Base-by-base conservation (phyloP, 192 early-diverging fungal genomes). In the Coemansia sp. region DNA sequence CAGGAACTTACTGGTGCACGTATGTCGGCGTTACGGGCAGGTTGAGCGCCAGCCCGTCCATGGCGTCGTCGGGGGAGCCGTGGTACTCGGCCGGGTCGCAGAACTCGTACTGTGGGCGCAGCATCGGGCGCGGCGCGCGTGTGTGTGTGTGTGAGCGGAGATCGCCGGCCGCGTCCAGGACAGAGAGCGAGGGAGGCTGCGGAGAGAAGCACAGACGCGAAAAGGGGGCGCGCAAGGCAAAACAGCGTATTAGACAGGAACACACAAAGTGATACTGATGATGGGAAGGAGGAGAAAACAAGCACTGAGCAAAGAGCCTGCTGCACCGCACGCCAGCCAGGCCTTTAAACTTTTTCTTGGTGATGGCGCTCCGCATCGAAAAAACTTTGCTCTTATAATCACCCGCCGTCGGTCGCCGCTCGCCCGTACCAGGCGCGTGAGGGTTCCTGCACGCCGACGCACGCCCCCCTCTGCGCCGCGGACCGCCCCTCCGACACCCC, bases 61-160 rank as follows among this genome's bases (percentile, higher is more conserved):
- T 60, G n/a, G n/a, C n/a, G 26, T 55, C 56, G 42, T 60, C 52
- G 38, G 50, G 19, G 39, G 61, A 36, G 27, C 54, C 60, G 31
- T 55, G 60, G 39, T 50, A 62, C 46, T 71, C 67, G 36, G 67
- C 53, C 19, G 67, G 48, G 37, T 71, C 67, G 45, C 67, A 71
- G 38, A 71, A 71, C 48, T 71, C 60, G 67, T 71, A 71, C 40
- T 54, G 55, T 60, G 55, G 56, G 25, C 56, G 60, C 47, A 71
- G 52, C 67, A 71, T 71, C 37, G 27, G 44, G 20, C 21, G 22
- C 17, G 22, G 25, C 5, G 39, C 39, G 17, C 26, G 39, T 26
- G 25, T 38, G 40, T 42, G 39, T 34, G 19, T 52, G 36, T 39
- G 23, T 39, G 20, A 11, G 47, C 7, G 19, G 14, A 33, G 14